phyloP scores from a whole-genome alignment of 2,329 filamentous ascomycete genomes.

The Dothistroma pini region DNA sequence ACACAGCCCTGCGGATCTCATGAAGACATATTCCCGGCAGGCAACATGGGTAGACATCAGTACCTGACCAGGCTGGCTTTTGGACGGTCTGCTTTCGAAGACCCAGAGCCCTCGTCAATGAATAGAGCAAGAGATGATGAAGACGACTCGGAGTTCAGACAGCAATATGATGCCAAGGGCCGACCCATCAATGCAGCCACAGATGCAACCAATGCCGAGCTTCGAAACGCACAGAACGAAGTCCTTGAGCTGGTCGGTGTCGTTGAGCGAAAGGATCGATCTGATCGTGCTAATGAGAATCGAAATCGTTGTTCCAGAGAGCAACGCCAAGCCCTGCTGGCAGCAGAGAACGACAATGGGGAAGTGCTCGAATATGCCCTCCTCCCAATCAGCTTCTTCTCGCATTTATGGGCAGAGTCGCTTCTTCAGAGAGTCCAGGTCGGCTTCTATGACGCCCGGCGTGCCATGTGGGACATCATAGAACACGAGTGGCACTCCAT shows the following conservation, averaged over 20 bases:
- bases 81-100: constrained; percentile 42
- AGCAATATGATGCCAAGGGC: constrained; percentile 45
- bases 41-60: constrained; percentile 31
- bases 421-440: constrained; percentile 24
- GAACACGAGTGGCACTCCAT: constrained; percentile 14
- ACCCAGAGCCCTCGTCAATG: neutral
- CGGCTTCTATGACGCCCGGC: constrained; percentile 23
- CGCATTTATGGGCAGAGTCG: constrained; percentile 22
- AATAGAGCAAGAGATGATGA: neutral
- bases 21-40: neutral
- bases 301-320: constrained; percentile 12
- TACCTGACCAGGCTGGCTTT: constrained; percentile 34
- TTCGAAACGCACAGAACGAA: constrained; percentile 47
- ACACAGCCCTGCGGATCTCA: neutral
- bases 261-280: constrained; percentile 38
- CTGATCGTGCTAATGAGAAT: constrained; percentile 12
- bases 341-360: constrained; percentile 26
- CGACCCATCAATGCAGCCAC: constrained; percentile 43
- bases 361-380: constrained; percentile 21
- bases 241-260: constrained; percentile 47
- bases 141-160: constrained; percentile 26
- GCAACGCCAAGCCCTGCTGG: constrained; percentile 17
- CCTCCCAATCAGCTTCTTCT: constrained; percentile 14
- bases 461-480: constrained; percentile 20
- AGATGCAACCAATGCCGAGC: constrained; percentile 38